Percentiles rank a stretch among this genome's conserved stretches.
These are phyloP conservation scores for Ophiocordyceps camponoti-floridani DNA, from an alignment of 2,329 filamentous ascomycete genomes.

Conservation along the genomic window DNA sequence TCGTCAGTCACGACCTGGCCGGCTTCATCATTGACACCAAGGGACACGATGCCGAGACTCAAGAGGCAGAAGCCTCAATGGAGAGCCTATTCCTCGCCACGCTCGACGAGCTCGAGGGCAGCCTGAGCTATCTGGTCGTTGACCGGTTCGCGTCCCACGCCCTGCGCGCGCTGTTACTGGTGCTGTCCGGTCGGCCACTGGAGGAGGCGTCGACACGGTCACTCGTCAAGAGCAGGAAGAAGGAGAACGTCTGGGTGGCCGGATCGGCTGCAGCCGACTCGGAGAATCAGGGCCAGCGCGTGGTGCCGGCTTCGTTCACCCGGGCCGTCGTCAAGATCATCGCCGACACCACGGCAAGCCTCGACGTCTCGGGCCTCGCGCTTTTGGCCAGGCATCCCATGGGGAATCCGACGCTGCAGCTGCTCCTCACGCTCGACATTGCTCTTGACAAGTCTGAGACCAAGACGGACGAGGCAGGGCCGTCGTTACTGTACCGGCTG, in stretches of 20 bases:
- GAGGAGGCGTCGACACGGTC: slow-evolving; percentile 51
- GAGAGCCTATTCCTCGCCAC: slow-evolving; percentile 72
- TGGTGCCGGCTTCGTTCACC: slow-evolving; percentile 64
- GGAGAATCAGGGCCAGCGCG: slow-evolving; percentile 21
- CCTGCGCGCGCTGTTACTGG: slow-evolving; percentile 66
- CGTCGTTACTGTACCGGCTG: slow-evolving; percentile 53
- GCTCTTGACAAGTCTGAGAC: slow-evolving; percentile 36
- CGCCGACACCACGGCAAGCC: slow-evolving; percentile 49
- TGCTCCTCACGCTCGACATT: slow-evolving; percentile 76
- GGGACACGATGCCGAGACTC: slow-evolving; percentile 22
- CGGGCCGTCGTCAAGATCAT: slow-evolving; percentile 70
- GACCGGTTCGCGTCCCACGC: slow-evolving; percentile 84
- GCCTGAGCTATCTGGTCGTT: slow-evolving; percentile 68
- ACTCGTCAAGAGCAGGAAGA: slow-evolving; percentile 79
- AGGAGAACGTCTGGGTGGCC: slow-evolving; percentile 59
- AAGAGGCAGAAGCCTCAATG: slow-evolving; percentile 44
- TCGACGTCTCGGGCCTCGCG: slow-evolving; percentile 66
- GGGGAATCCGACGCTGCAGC: slow-evolving; percentile 83
- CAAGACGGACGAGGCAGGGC: slow-evolving; percentile 14
- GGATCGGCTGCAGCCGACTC: slow-evolving; percentile 33
- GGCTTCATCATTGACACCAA: slow-evolving; percentile 25
- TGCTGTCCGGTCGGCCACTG: slow-evolving; percentile 69
- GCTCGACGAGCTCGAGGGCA: slow-evolving; percentile 73
- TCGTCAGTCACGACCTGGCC: slow-evolving; percentile 51
- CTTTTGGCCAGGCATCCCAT: slow-evolving; percentile 77